Evolutionary conservation across 2,329 filamentous ascomycete genomes (phyloP), one percentile per base, ranked within the genome.

Genomic region (Alternaria postmessia): DNA sequence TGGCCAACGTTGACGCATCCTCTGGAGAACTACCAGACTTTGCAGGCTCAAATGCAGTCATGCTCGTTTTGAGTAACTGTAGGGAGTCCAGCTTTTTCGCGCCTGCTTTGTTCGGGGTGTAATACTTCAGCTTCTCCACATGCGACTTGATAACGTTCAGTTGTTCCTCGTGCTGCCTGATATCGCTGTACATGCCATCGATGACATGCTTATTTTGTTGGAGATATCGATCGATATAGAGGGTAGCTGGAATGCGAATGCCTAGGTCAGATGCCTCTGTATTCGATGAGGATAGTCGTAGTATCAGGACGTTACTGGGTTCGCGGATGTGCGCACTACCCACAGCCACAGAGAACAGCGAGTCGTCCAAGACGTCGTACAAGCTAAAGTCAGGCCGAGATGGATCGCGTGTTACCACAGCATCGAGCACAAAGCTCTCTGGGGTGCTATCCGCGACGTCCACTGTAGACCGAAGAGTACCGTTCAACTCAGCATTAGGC

Each of bases 181-280:
- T 79, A 20, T 81, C 68, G 24, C 68, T 62, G n/a, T 84, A 82
- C 58, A 88, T 81, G 8, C 81, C 78, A 43, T 79, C 79, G 16
- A 84, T 81, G 9, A 80, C 69, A 2, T 80, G 79, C 56, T 81
- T 79, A 59, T 84, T 86, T 62, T 81, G 78, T 49, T 84, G 79
- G 46, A 88, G 77, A 70, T 89, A 90, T 46, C 87, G 82, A 74
- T 89, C 88, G 5, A 85, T 81, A 64, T 87, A 88, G 68, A 87
- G 83, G 2, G 81, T 78, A 2, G 81, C 71, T 4, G 87, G 86
- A 18, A 88, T 80, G 6, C 82, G 83, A 43, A 88, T 76, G 32
- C 75, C 75, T 30, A 81, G 68, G 67, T 78, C 57, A 68, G 64
- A 73, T 66, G 75, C 70, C 76, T 78, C 43, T 78, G 65, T 64